A percentile compares a stretch with the other conserved stretches of the same genome.
These are phyloP conservation scores for Casaregolazyma lundiana DNA, from an alignment of 1,139 yeast species.

Conservation along the genomic window DNA sequence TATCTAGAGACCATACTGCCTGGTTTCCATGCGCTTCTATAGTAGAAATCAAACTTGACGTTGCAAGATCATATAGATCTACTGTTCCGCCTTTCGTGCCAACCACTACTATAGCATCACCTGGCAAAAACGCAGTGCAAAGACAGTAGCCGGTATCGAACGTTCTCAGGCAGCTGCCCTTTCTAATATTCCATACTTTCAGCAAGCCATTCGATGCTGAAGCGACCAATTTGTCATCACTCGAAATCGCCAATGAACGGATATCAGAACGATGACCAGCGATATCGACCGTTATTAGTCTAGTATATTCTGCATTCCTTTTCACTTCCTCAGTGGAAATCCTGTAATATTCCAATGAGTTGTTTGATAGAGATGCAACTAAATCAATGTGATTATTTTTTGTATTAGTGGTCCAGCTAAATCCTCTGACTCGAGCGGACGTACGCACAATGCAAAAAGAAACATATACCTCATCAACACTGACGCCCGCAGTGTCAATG, in stretches of 20 bases:
- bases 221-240: conserved; percentile 74
- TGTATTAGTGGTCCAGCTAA: conserved; percentile 29
- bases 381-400: conserved; percentile 45
- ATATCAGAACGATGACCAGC: conserved; percentile 89
- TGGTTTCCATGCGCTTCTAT: conserved; percentile 66
- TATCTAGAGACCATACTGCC: conserved; percentile 90
- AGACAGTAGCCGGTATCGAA: conserved; percentile 88
- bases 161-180: conserved; percentile 73
- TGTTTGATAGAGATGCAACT: conserved; percentile 62
- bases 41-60: conserved; percentile 65
- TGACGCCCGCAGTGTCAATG: neutral
- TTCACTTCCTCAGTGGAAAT: conserved; percentile 41
- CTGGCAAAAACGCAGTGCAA: conserved; percentile 79
- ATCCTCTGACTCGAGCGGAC: conserved; percentile 31
- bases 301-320: conserved; percentile 47
- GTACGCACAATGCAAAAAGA: conserved; percentile 33
- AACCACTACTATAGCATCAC: conserved; percentile 80
- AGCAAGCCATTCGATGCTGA: conserved; percentile 88
- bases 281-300: conserved; percentile 57
- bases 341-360: conserved; percentile 66
- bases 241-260: conserved; percentile 75
- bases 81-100: conserved; percentile 87
- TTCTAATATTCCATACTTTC: conserved; percentile 81
- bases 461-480: conserved; percentile 28
- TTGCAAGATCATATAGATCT: conserved; percentile 80